These are phyloP conservation scores for Chlorella ohadii DNA, from an alignment of 139 green algal genomes.

Conservation along the genomic window DNA sequence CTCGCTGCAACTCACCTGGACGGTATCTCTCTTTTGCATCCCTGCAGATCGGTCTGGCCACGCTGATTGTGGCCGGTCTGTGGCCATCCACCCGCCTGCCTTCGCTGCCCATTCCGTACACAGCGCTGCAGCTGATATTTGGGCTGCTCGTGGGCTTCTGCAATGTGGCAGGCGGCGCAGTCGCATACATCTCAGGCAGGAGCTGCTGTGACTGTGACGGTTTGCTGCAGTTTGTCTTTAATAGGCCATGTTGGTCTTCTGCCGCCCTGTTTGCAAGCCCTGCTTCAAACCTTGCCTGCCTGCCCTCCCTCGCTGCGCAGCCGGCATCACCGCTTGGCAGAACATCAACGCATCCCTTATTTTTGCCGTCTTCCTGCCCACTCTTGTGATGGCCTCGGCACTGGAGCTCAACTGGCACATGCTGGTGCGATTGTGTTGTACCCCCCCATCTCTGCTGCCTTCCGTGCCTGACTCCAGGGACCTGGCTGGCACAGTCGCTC, in stretches of 20 bases:
- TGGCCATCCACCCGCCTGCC: background rate
- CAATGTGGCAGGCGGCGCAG: background rate
- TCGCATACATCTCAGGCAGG: background rate
- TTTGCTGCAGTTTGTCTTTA: too few species aligned
- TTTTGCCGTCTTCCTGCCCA: slow-evolving; percentile 47
- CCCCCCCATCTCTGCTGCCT: too few species aligned
- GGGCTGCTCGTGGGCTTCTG: background rate
- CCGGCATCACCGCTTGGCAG: slow-evolving; percentile 37
- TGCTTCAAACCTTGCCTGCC: too few species aligned
- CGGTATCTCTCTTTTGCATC: too few species aligned
- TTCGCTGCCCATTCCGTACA: background rate
- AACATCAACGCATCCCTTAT: slow-evolving; percentile 67
- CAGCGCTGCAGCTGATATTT: background rate
- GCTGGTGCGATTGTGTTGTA: too few species aligned
- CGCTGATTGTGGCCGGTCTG: too few species aligned
- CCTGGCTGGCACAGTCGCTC: too few species aligned
- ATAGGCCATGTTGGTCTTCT: too few species aligned
- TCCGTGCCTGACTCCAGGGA: too few species aligned
- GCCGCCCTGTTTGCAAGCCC: too few species aligned
- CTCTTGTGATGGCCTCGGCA: background rate
- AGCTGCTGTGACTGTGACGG: background rate
- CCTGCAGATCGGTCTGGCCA: too few species aligned
- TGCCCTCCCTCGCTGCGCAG: background rate
- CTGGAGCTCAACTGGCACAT: background rate
- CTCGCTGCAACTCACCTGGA: too few species aligned